Conservation (phyloP, 176 grass and related monocot species). For the Eragrostis curvula region DNA sequence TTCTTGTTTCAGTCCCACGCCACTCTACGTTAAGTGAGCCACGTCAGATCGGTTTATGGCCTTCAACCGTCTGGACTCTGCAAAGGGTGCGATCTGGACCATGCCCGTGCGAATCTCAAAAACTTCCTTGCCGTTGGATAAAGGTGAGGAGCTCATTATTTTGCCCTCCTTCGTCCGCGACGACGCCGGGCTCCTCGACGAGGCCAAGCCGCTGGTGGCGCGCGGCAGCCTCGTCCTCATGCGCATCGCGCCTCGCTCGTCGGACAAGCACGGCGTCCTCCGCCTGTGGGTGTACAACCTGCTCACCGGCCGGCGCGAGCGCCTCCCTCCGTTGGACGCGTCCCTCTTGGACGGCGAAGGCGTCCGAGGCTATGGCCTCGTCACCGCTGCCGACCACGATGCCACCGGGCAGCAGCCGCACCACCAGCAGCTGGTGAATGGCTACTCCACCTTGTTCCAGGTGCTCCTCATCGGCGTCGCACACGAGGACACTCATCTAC, state of each 20-base stretch:
- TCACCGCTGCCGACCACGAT: background rate
- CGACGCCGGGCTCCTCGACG: background rate
- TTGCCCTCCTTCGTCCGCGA: background rate
- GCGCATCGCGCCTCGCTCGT: background rate
- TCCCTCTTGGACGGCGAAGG: background rate
- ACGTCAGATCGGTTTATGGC: no score
- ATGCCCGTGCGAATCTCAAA: no score
- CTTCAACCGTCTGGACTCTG: no score
- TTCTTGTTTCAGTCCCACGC: no score
- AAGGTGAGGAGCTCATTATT: no score
- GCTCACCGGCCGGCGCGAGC: background rate
- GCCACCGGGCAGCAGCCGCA: no score
- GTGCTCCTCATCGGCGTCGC: background rate
- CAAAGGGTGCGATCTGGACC: no score
- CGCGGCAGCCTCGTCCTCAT: background rate
- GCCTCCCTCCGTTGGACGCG: background rate
- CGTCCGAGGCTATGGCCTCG: background rate
- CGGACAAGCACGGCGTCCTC: background rate
- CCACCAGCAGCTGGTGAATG: background rate
- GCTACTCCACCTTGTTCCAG: slow-evolving; percentile 3
- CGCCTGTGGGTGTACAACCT: background rate
- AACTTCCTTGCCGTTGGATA: no score
- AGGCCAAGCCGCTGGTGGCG: background rate
- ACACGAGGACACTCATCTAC: background rate
- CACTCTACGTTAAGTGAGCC: no score